Percentiles rank a stretch among this genome's conserved stretches.
These are phyloP conservation scores for Skeletonema marinoi DNA, from an alignment of 108 stramenopile genomes.

Conservation along the genomic window DNA sequence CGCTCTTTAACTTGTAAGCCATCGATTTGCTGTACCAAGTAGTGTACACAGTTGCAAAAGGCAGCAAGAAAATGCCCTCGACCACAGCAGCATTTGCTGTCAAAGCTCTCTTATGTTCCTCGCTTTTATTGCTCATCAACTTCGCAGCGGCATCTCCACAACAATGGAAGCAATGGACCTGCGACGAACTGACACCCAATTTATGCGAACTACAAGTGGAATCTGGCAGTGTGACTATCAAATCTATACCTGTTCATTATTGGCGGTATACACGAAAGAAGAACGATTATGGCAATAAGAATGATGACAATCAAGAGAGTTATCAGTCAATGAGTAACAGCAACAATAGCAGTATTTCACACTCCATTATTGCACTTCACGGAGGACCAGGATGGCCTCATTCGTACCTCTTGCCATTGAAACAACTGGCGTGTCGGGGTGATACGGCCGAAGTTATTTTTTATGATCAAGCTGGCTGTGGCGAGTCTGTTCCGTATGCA, in stretches of 20 bases:
- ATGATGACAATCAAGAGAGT: too few species aligned
- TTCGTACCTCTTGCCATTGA: conserved; percentile 50
- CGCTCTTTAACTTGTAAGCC: too few species aligned
- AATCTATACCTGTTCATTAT: conserved; percentile 17
- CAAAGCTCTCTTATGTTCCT: too few species aligned
- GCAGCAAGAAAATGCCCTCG: too few species aligned
- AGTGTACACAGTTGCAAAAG: too few species aligned
- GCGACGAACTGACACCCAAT: conserved; percentile 32
- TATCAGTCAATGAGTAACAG: background rate
- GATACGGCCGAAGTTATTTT: conserved; percentile 36
- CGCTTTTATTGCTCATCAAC: background rate
- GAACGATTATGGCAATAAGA: background rate
- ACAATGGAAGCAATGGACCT: conserved; percentile 28
- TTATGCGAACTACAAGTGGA: conserved; percentile 34
- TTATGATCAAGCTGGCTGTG: conserved; percentile 62
- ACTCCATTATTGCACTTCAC: conserved; percentile 42
- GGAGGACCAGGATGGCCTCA: conserved; percentile 56
- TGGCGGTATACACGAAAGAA: conserved; percentile 25
- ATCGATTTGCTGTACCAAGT: too few species aligned
- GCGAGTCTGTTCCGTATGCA: conserved; percentile 15
- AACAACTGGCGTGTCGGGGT: conserved; percentile 54
- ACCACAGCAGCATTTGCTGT: too few species aligned
- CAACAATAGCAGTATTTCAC: background rate
- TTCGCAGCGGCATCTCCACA: background rate
- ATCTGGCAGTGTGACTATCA: conserved; percentile 14